Percentiles rank a stretch among this genome's conserved stretches.
Conservation (phyloP, 257 asterid species). For the Primulina tabacum region DNA sequence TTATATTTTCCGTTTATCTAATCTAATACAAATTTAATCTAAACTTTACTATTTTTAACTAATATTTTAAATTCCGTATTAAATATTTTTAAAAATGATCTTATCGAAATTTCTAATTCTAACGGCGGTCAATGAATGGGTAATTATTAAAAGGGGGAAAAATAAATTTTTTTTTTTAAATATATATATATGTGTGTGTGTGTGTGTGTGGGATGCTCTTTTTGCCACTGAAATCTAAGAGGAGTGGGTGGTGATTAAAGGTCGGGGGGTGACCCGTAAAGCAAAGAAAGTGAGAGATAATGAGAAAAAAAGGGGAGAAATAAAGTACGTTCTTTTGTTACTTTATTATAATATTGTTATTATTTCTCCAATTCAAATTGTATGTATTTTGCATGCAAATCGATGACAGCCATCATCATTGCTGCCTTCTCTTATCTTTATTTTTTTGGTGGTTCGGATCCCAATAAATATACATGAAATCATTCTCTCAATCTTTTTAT, state of each 20-base stretch:
- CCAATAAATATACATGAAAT: conserved; percentile 30
- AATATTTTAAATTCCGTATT: no score
- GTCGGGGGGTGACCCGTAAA: conserved; percentile 13
- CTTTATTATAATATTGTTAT: neutral
- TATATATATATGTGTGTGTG: neutral
- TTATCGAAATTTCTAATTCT: no score
- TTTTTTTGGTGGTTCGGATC: conserved; percentile 24
- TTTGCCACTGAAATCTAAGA: conserved; percentile 31
- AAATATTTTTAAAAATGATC: no score
- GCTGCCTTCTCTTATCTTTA: conserved; percentile 26
- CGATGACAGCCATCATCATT: conserved; percentile 23
- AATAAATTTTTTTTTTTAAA: neutral
- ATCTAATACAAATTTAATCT: no score
- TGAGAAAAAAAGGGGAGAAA: conserved; percentile 20
- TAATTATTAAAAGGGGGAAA: neutral
- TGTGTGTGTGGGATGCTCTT: conserved; percentile 1
- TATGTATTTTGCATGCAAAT: conserved; percentile 27
- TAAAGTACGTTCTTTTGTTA: conserved; percentile 18
- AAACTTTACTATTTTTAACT: no score
- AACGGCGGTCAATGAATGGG: neutral
- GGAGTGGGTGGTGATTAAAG: conserved; percentile 22
- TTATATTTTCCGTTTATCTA: no score
- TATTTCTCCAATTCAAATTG: conserved; percentile 12
- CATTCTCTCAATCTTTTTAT: neutral
- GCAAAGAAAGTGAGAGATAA: conserved; percentile 32